These are phyloP conservation scores for Pseudofabraea citricarpa DNA, from an alignment of 2,329 filamentous ascomycete genomes.

Conservation along the genomic window DNA sequence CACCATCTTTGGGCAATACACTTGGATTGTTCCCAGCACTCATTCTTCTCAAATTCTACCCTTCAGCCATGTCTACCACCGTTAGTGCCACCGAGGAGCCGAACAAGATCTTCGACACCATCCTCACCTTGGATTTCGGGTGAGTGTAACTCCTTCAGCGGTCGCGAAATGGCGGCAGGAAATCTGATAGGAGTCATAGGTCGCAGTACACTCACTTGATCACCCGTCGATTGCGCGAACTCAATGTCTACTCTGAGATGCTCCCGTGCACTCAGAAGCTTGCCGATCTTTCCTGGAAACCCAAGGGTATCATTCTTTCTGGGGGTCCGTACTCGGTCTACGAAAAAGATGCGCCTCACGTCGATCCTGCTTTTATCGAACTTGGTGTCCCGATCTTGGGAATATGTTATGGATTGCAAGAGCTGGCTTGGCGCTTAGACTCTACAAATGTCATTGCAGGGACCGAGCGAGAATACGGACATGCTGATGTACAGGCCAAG, in stretches of 20 bases:
- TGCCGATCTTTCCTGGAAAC: conserved; percentile 69
- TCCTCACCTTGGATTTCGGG: conserved; percentile 68
- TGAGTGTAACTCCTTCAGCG: conserved; percentile 12
- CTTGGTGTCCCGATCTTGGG: conserved; percentile 55
- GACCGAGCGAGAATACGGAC: conserved; percentile 41
- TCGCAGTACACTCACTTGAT: conserved; percentile 68
- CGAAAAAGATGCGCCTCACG: conserved; percentile 69
- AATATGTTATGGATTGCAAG: conserved; percentile 50
- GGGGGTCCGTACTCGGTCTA: conserved; percentile 77
- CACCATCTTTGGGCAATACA: too few species aligned
- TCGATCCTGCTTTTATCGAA: conserved; percentile 77
- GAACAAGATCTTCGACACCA: conserved; percentile 41
- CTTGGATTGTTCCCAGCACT: too few species aligned
- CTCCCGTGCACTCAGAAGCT: conserved; percentile 82
- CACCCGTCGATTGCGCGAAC: conserved; percentile 62
- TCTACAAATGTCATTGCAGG: conserved; percentile 64
- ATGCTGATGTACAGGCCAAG: conserved; percentile 48
- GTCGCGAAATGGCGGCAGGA: conserved; percentile 1
- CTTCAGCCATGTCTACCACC: neutral
- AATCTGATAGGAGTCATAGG: conserved; percentile 19
- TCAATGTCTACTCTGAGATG: conserved; percentile 85
- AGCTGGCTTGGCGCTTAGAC: conserved; percentile 67
- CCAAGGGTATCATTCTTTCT: conserved; percentile 77
- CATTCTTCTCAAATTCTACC: too few species aligned
- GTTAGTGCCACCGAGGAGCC: conserved; percentile 16